Percentiles rank a stretch among this genome's conserved stretches.
Conservation (phyloP, 176 grass and related monocot genomes). For the Hordeum vulgare region DNA sequence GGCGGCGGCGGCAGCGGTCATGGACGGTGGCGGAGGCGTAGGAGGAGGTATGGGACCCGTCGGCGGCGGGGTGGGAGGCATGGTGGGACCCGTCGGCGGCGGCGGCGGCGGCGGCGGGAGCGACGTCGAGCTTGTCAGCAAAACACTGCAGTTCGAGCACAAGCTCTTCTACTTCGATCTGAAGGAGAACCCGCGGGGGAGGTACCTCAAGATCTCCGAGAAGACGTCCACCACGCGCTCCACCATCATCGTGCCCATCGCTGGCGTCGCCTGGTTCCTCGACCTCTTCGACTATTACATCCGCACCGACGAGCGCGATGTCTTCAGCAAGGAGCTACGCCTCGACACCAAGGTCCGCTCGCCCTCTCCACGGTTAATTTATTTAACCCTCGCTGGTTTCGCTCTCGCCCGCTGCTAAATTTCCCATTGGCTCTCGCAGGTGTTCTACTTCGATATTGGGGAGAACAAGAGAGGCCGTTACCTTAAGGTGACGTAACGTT, state of each 20-base stretch:
- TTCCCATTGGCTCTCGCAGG: conserved; percentile 35
- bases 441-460: conserved; percentile 95
- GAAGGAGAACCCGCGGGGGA: conserved; percentile 93
- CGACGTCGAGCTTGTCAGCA: conserved; percentile 97
- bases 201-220: conserved; percentile 98
- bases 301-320: conserved; percentile 82
- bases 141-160: conserved; percentile 99
- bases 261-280: conserved; percentile 82
- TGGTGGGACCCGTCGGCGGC: conserved; percentile 10
- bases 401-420: not conserved
- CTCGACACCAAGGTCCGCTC: conserved; percentile 72
- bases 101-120: conserved; percentile 39
- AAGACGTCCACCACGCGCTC: conserved; percentile 89
- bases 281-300: conserved; percentile 97
- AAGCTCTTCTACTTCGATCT: conserved; percentile 99
- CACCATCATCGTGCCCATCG: conserved; percentile 90
- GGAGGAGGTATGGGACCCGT: conserved; percentile 23
- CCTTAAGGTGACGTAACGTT: conserved; percentile 62
- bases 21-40: conserved; percentile 47
- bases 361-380: not conserved
- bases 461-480: conserved; percentile 98
- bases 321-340: conserved; percentile 91
- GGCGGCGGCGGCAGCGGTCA: conserved; percentile 12
- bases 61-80: conserved; percentile 1
- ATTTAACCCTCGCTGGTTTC: not conserved